These are phyloP conservation scores for Licmophora abbreviata DNA, from an alignment of 108 stramenopile genomes.

Conservation along the genomic window DNA sequence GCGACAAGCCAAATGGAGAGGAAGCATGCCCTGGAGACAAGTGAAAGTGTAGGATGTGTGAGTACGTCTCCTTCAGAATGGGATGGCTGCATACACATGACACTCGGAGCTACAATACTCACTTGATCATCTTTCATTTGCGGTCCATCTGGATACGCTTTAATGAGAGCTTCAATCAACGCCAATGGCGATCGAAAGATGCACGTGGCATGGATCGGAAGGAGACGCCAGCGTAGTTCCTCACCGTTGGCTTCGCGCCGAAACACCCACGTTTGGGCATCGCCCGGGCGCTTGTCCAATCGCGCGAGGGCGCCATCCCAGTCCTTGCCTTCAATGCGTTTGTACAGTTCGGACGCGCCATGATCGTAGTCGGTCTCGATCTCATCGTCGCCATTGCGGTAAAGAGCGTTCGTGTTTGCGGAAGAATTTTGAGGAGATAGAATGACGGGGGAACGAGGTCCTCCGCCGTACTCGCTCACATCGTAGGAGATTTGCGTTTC, in stretches of 20 bases:
- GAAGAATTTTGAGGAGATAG: constrained; percentile 2
- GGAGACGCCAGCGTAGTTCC: constrained; percentile 62
- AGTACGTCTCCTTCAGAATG: too few relatives aligned
- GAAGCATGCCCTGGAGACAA: constrained; percentile 88
- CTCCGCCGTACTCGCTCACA: not conserved
- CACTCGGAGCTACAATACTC: too few relatives aligned
- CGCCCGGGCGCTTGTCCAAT: constrained; percentile 44
- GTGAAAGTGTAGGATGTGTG: too few relatives aligned
- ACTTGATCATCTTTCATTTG: constrained; percentile 84
- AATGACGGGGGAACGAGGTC: not conserved
- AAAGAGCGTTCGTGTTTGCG: constrained; percentile 1
- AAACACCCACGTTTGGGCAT: constrained; percentile 76
- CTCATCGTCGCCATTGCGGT: too few relatives aligned
- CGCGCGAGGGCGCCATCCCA: constrained; percentile 76
- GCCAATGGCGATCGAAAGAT: constrained; percentile 67
- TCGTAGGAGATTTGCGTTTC: not conserved
- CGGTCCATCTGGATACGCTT: constrained; percentile 58
- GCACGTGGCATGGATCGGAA: constrained; percentile 78
- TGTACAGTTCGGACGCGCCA: constrained; percentile 69
- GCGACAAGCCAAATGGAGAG: constrained; percentile 79
- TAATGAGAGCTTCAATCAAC: constrained; percentile 70
- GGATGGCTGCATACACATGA: too few relatives aligned
- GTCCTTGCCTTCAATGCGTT: constrained; percentile 68
- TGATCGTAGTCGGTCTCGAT: constrained; percentile 76
- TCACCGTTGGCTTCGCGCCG: constrained; percentile 47